A percentile compares a stretch with the other conserved stretches of the same genome.
phyloP scores from a whole-genome alignment of 2,329 filamentous ascomycete genomes.

The Fusarium bulbicola region DNA sequence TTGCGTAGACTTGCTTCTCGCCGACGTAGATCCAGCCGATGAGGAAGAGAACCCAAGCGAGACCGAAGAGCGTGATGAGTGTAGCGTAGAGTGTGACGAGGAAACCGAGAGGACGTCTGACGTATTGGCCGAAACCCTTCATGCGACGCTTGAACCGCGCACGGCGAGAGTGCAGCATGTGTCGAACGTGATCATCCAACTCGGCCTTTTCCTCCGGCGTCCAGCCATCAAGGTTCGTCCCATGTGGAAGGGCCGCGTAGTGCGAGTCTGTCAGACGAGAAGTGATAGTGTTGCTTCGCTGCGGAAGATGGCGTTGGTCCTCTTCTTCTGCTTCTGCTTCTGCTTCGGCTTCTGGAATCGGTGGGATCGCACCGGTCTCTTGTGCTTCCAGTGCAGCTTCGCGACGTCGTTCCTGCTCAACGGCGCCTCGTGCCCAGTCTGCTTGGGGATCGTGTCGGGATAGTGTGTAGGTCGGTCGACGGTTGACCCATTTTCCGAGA shows the following conservation, averaged over 20 bases:
- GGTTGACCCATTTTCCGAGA: slow-evolving; percentile 78
- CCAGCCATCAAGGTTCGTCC: slow-evolving; percentile 78
- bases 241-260: slow-evolving; percentile 83
- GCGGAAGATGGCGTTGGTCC: slow-evolving; percentile 38
- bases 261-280: slow-evolving; percentile 74
- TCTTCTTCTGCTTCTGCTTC: background rate
- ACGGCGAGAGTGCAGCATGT: slow-evolving; percentile 84
- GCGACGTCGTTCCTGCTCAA: slow-evolving; percentile 30
- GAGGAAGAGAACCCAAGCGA: slow-evolving; percentile 90
- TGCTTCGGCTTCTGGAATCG: slow-evolving; percentile 3
- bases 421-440: slow-evolving; percentile 35
- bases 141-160: slow-evolving; percentile 81
- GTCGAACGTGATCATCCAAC: slow-evolving; percentile 85
- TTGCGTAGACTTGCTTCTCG: slow-evolving; percentile 72
- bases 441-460: slow-evolving; percentile 55
- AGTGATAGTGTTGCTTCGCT: slow-evolving; percentile 67
- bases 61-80: slow-evolving; percentile 83
- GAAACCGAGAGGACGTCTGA: slow-evolving; percentile 79
- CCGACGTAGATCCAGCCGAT: slow-evolving; percentile 91
- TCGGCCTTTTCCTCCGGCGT: slow-evolving; percentile 76
- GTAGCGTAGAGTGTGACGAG: slow-evolving; percentile 85
- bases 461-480: slow-evolving; percentile 80
- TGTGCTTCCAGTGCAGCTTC: slow-evolving; percentile 14
- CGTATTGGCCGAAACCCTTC: slow-evolving; percentile 84
- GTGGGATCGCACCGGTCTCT: background rate